Evolutionary conservation across 805 yeast species (phyloP).

Genomic region (Yamadazyma akitaensis): DNA sequence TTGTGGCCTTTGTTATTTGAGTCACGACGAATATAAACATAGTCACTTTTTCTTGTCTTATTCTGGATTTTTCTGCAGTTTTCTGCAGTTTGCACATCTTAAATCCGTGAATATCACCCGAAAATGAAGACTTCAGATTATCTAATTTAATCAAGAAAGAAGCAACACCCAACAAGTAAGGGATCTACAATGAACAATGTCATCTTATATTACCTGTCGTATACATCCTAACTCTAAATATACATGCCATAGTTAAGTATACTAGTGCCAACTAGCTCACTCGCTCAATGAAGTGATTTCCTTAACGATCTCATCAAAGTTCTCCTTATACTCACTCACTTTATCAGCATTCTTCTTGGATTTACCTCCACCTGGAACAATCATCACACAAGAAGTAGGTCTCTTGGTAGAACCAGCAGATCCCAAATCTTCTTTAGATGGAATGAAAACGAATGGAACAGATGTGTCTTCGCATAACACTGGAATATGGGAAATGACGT

Average conservation of each 20-base stretch:
- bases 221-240: slow-evolving; percentile 7
- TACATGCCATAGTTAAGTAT: slow-evolving; percentile 4
- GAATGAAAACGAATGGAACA: slow-evolving; percentile 90
- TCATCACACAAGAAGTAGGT: slow-evolving; percentile 97
- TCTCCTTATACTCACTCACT: slow-evolving; percentile 84
- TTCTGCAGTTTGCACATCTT: too few species aligned
- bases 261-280: background rate
- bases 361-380: slow-evolving; percentile 92
- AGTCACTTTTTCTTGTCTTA: too few species aligned
- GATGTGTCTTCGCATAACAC: slow-evolving; percentile 92
- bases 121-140: too few species aligned
- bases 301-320: slow-evolving; percentile 90
- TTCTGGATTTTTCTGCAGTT: too few species aligned
- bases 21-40: too few species aligned
- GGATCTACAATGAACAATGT: background rate
- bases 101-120: too few species aligned
- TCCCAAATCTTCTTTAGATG: slow-evolving; percentile 97
- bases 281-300: slow-evolving; percentile 57
- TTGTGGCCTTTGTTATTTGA: too few species aligned
- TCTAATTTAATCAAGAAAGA: too few species aligned
- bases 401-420: slow-evolving; percentile 99
- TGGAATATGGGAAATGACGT: slow-evolving; percentile 95
- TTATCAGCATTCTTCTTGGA: slow-evolving; percentile 68
- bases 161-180: background rate
- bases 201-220: slow-evolving; percentile 1